phyloP scores from a whole-genome alignment of 2,329 filamentous ascomycete genomes.

The Whalleya microplaca region DNA sequence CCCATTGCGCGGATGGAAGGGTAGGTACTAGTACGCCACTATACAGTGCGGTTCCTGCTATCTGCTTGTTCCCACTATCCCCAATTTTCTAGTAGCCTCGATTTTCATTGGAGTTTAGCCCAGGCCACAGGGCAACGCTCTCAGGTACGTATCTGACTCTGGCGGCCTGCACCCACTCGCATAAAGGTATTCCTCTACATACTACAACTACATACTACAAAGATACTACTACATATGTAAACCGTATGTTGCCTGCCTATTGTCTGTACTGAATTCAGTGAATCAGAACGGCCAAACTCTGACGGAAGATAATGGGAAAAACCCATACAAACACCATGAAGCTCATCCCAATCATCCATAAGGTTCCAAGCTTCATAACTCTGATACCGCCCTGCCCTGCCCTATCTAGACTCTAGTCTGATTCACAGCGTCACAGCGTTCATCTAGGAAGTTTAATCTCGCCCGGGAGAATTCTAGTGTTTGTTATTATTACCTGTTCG shows the following conservation, averaged over 20 bases:
- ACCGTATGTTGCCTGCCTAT: background rate
- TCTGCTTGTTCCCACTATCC: slow-evolving; percentile 7
- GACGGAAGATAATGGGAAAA: background rate
- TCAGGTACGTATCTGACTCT: background rate
- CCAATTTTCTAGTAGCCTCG: slow-evolving; percentile 8
- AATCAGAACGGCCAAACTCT: background rate
- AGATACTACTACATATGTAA: background rate
- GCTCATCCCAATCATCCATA: background rate
- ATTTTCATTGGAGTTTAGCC: slow-evolving; percentile 13
- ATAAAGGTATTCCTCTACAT: background rate
- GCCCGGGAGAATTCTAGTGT: no score
- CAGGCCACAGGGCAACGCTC: background rate
- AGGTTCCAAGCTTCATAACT: background rate
- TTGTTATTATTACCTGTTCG: no score
- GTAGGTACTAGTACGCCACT: slow-evolving; percentile 20
- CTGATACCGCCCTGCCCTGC: background rate
- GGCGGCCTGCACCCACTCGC: background rate
- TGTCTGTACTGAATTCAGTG: background rate
- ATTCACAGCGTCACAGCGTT: no score
- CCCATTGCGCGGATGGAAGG: slow-evolving; percentile 7
- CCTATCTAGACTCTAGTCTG: background rate
- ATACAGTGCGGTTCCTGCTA: slow-evolving; percentile 5
- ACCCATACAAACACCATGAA: background rate
- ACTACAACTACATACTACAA: no score
- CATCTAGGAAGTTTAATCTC: background rate